Evolutionary conservation across 495 filamentous ascomycete species (phyloP).

Genomic region (Poronia punctata): DNA sequence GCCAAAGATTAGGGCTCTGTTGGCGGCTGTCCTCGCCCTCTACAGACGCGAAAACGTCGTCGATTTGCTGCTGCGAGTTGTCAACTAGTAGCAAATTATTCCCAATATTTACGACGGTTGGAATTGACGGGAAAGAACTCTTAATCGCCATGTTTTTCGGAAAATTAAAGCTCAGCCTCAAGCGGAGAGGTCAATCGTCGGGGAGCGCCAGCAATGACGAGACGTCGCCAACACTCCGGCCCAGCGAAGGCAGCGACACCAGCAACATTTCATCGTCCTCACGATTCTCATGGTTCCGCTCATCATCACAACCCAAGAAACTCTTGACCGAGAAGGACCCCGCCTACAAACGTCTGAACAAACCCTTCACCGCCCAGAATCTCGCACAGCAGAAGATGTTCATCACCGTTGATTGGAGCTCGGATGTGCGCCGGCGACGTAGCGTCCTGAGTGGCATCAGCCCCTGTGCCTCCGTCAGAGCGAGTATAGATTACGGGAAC

Average conservation of each 20-base stretch:
- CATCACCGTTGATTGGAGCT: conserved; percentile 22
- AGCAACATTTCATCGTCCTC: conserved; percentile 5
- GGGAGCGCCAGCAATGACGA: neutral
- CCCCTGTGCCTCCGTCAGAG: conserved; percentile 18
- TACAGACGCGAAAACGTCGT: no score
- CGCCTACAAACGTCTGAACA: conserved; percentile 13
- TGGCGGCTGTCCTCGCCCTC: no score
- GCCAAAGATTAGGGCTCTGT: no score
- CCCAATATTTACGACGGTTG: no score
- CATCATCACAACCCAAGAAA: conserved; percentile 1
- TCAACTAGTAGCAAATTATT: no score
- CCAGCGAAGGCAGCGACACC: neutral
- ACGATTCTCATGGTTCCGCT: conserved; percentile 7
- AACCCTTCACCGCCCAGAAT: conserved; percentile 23
- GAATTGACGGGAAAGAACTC: no score
- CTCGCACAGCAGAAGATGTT: conserved; percentile 24
- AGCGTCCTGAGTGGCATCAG: conserved; percentile 20
- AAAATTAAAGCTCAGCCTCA: no score
- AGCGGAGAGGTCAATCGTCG: no score
- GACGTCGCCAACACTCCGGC: neutral
- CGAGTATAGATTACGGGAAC: conserved; percentile 14
- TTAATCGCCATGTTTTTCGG: no score
- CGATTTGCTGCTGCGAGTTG: no score
- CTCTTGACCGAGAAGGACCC: conserved; percentile 10
- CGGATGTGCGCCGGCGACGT: conserved; percentile 10